Evolutionary conservation across 2,329 filamentous ascomycete species (phyloP), one percentile per base, ranked within the genome.

Genomic region (Fusarium drepaniforme): DNA sequence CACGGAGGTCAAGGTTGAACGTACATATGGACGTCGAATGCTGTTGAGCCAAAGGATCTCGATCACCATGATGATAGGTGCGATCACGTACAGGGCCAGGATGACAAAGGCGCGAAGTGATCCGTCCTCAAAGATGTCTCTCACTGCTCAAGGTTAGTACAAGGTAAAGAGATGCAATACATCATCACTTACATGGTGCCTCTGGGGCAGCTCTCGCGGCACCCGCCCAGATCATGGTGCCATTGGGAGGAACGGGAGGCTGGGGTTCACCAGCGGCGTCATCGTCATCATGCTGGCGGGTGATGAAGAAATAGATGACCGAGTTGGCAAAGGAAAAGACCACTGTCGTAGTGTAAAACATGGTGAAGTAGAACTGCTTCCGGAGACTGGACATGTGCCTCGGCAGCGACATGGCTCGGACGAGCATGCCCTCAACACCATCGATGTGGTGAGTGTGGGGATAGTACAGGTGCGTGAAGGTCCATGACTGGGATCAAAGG

Each of bases 1-100:
- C 4, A 3, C 2, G 6, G 12, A 9, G 35, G 28, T n/a, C 18
- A 3, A 56, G n/a, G 28, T 6, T 15, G 18, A 28, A 80, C 86
- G 78, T 78, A 89, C 88, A 58, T 82, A 83, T 62, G 85, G 87
- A 62, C 86, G 85, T 75, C 86, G 87, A 81, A 89, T 88, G 77
- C 87, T 89, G 80, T 90, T 90, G 81, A 90, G 82, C 67, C 84
- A 82, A 38, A 87, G 67, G 0, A 86, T 83, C 81, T 90, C 88
- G 37, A 85, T 66, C 11, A 84, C 71, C 72, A 85, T 87, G 70
- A 88, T 80, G 37, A 84, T 59, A 5, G 86, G 83, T 4, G 84
- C 84, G 66, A 86, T 79, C 11, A 79, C 82, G 77, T 85, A 87
- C 51, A 89, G 72, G 60, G 87, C 88, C 76, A 88, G 75, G 57